Base-by-base conservation (phyloP, 352 stramenopile species). In the Pythium sp. region DNA sequence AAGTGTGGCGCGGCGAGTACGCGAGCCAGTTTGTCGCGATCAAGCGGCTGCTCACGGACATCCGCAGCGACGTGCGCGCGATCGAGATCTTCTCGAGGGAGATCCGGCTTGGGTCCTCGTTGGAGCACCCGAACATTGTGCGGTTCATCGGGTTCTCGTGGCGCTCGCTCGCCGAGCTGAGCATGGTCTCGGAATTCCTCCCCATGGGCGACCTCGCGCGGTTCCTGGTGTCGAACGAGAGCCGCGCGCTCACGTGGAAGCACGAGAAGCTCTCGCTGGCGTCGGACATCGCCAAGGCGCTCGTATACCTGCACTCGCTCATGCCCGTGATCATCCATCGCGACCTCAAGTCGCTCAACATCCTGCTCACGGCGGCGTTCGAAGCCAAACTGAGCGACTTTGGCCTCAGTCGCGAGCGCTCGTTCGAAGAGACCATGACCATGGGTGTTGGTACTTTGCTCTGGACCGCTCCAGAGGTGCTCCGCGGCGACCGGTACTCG, bases 61-160 rank as follows among this genome's bases (percentile, higher is more conserved):
- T 87, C 32, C 73, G 74, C 5, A 69, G 77, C 46, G 72, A 86
- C 54, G 63, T 75, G 20, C 64, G 41, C 3, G 73, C 78, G 12
- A 69, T 90, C 41, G 77, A 77, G 64, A 43, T 78, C 8, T 92
- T 92, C 26, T 67, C 80, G 22, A 74, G 81, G 18, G 84, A 92
- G 43, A 80, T 90, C 11, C 73, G 79, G 0, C 72, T 92, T 0
- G 77, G 75, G 0, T 76, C 84, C 0, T 65, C 70, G 30, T 68
- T 92, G 0, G 78, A 80, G 2, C 84, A 92, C 36, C 81, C 80
- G 2, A 89, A 89, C 64, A 90, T 92, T n/a, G 84, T 90, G 26
- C 75, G 72, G 6, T 92, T 90, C 56, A 74, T 90, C 18, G 80
- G 84, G 3, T 41, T 90, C 2, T 77, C 82, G n/a, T 92, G 84